Percentiles rank a stretch among this genome's conserved stretches.
Evolutionary conservation across 2,329 filamentous ascomycete genomes (phyloP).

Genomic region (Chrysoporthe deuterocubensis): DNA sequence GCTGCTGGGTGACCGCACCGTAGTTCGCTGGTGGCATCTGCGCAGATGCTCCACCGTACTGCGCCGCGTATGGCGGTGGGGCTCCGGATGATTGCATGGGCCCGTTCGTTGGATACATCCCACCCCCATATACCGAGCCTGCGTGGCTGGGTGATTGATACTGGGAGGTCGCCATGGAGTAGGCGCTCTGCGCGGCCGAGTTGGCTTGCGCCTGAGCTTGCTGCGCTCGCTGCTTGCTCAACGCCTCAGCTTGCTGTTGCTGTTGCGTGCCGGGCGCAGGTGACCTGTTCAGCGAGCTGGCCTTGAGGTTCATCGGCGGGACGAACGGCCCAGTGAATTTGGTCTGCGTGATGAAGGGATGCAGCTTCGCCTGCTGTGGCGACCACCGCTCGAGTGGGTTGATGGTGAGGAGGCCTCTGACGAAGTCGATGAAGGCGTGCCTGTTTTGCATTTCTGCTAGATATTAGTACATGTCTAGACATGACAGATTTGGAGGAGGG

Average conservation of each 20-base stretch:
- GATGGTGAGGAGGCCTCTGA: conserved; percentile 88
- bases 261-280: conserved; percentile 93
- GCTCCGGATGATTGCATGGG: conserved; percentile 48
- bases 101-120: conserved; percentile 62
- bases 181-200: conserved; percentile 69
- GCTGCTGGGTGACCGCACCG: conserved; percentile 54
- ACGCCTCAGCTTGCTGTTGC: conserved; percentile 90
- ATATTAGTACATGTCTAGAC: conserved; percentile 17
- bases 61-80: conserved; percentile 79
- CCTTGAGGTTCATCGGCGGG: conserved; percentile 94
- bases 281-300: conserved; percentile 81
- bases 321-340: conserved; percentile 97
- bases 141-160: conserved; percentile 48
- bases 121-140: conserved; percentile 41
- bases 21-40: conserved; percentile 72
- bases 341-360: conserved; percentile 97
- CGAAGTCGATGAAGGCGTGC: conserved; percentile 97
- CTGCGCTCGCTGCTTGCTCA: conserved; percentile 88
- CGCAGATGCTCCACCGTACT: conserved; percentile 50
- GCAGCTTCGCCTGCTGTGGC: conserved; percentile 93
- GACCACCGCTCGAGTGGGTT: conserved; percentile 98
- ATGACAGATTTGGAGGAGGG: not conserved
- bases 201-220: conserved; percentile 72
- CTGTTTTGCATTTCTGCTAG: conserved; percentile 94
- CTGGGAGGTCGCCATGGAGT: conserved; percentile 55